Conservation (phyloP, 2,329 filamentous ascomycete species). For the Pleurostoma richardsiae region DNA sequence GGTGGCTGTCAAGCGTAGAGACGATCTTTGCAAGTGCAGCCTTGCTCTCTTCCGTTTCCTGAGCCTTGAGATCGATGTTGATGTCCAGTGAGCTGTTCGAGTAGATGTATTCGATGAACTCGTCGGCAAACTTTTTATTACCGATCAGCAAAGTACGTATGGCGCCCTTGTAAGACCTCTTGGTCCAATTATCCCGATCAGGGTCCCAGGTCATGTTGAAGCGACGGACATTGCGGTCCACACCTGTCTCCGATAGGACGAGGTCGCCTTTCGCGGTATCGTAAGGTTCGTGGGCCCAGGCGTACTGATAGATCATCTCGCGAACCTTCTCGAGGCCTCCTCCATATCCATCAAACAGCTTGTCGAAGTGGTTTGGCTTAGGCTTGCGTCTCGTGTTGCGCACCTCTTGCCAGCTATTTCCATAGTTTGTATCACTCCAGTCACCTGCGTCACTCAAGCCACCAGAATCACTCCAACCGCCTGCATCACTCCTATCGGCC, state of each 20-base stretch:
- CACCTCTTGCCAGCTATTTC: too few species aligned
- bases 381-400: too few species aligned
- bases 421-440: too few species aligned
- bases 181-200: too few species aligned
- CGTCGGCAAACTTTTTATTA: constrained; percentile 8
- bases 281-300: constrained; percentile 6
- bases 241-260: constrained; percentile 6
- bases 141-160: constrained; percentile 2
- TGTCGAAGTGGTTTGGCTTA: too few species aligned
- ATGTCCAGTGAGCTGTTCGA: constrained; percentile 5
- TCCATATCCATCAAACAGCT: too few species aligned
- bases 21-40: constrained; percentile 2
- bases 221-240: constrained; percentile 7
- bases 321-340: not conserved
- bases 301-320: constrained; percentile 5
- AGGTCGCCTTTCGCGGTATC: constrained; percentile 6
- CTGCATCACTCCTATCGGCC: too few species aligned
- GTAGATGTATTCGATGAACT: constrained; percentile 8
- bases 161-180: too few species aligned
- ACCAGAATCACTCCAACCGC: too few species aligned
- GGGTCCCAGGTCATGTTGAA: too few species aligned
- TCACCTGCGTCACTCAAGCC: too few species aligned
- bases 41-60: not conserved
- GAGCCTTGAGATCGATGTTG: constrained; percentile 6
- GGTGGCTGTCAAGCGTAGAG: not conserved